Base-by-base conservation (phyloP, 306 rosid genomes). In the Sindora glabra region DNA sequence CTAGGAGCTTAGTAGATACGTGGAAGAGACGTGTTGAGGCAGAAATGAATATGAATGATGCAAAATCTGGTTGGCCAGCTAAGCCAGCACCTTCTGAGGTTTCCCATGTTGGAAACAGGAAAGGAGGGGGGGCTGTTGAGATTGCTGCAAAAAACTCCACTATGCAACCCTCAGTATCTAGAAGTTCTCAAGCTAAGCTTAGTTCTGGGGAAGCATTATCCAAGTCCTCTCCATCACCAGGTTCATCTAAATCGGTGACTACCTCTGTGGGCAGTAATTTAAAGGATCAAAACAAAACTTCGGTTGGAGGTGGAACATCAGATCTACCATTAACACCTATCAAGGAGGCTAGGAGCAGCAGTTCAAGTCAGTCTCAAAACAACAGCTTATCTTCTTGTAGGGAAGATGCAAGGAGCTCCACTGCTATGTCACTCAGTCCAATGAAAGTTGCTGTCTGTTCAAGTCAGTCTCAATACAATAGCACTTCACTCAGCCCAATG, bases 11-110 rank as follows among this genome's bases (percentile, higher is more conserved):
- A 66, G 95, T 90, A 16, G 97, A 90, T 75, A 90, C 86, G 5
- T 90, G 97, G 97, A 90, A 90, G 75, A 87, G 65, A 65, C 97
- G 89, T 19, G 97, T 90, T 59, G 90, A 84, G 59, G 89, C 82
- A 49, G 97, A 90, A 69, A 90, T 90, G 97, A 87, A 84, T 47
- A 79, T 81, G 44, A 79, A 68, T 54, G 96, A 86, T 30, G 45
- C 88, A 10, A 87, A 82, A 68, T 66, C 89, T 44, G 83, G 86
- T 38, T 90, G 95, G 94, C 71, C 83, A 5, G 47, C 77, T 22
- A 86, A 75, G 46, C 68, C 88, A 18, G 61, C 77, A 16, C 29
- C 67, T 17, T 64, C 89, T 2, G 95, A 86, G 55, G 77, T 65
- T 67, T 76, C 94, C 67, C 88, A 78, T 24, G 80, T 64, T 55